phyloP scores from a whole-genome alignment of 768 basidiomycete species.

The Zangia roseola region DNA sequence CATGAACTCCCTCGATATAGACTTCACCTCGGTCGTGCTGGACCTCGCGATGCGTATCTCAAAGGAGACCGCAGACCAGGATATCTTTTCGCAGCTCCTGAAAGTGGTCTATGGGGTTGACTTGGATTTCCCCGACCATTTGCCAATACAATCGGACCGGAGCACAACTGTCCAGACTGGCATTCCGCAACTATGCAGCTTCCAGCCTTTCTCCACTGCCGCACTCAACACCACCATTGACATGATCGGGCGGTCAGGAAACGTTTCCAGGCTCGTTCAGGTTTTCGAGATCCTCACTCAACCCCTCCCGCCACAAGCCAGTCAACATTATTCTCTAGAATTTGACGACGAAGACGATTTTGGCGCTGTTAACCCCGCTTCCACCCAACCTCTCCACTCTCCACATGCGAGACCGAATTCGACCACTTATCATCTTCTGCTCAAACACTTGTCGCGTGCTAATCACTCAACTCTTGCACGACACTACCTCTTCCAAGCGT shows the following conservation, averaged over 20 bases:
- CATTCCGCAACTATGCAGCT: conserved; percentile 22
- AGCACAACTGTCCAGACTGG: conserved; percentile 3
- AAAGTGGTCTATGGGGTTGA: conserved; percentile 76
- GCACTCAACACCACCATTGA: conserved; percentile 76
- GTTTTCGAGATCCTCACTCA: conserved; percentile 78
- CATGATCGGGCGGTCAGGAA: conserved; percentile 57
- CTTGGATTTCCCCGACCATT: conserved; percentile 67
- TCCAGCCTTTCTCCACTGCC: conserved; percentile 54
- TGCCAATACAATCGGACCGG: conserved; percentile 36
- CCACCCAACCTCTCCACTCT: conserved; percentile 33
- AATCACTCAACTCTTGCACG: conserved; percentile 55
- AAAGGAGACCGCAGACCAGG: conserved; percentile 56
- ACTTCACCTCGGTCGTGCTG: conserved; percentile 57
- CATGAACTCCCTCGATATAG: conserved; percentile 50
- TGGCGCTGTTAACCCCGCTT: conserved; percentile 39
- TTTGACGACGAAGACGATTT: conserved; percentile 70
- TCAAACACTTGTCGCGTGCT: conserved; percentile 53
- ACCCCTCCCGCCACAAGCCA: conserved; percentile 55
- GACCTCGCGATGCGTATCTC: conserved; percentile 70
- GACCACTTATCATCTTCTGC: conserved; percentile 60
- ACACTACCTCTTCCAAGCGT: conserved; percentile 63
- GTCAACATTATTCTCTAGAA: conserved; percentile 45
- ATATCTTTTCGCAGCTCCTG: conserved; percentile 58
- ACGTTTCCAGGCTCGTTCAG: conserved; percentile 66
- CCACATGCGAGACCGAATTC: conserved; percentile 60